Evolutionary conservation across 371 early-diverging fungal genomes (phyloP), one percentile per base, ranked within the genome.

Genomic region (Mortierella sp.): DNA sequence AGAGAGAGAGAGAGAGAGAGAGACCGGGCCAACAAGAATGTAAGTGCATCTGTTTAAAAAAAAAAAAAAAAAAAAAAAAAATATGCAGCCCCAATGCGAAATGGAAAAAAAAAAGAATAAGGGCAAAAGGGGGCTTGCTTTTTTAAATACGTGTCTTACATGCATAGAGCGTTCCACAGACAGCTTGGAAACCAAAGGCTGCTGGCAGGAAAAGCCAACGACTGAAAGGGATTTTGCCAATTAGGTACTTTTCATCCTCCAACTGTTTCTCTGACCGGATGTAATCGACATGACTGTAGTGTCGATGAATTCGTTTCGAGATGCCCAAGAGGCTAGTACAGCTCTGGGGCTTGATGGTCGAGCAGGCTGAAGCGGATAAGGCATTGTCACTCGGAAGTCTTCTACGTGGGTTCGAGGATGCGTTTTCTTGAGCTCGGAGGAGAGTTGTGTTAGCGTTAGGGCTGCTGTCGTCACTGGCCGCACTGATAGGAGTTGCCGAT

Each of bases 121-220:
- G 0, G 55, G 6, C 28, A 0, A 26, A 26, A 28, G 26, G 26
- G 5, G 56, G 56, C 15, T 55, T 16, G 25, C n/a, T 23, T 58
- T n/a, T n/a, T n/a, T n/a, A n/a, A n/a, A n/a, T n/a, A n/a, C n/a
- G n/a, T n/a, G n/a, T n/a, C 74, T 52, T 72, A 77, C 89, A 91
- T 7, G 92, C 91, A 67, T 92, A 92, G 7, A 92, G 84, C 4
- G 90, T 88, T 5, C 91, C 91, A 55, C 86, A 87, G 68, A 87
- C 87, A 64, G 90, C 85, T 84, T 90, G 91, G 63, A 90, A 87
- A 21, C 87, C 62, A 23, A 89, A 80, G 3, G 89, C 90, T 1
- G 90, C 90, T 1, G 89, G 90, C 25, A 91, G 62, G 47, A 87
- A 81, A 53, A 84, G 63, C 88, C 86, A 90, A 21, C 88, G 85